Evolutionary conservation across 1,284 basidiomycete species (phyloP).

Genomic region (Irpex sp.): DNA sequence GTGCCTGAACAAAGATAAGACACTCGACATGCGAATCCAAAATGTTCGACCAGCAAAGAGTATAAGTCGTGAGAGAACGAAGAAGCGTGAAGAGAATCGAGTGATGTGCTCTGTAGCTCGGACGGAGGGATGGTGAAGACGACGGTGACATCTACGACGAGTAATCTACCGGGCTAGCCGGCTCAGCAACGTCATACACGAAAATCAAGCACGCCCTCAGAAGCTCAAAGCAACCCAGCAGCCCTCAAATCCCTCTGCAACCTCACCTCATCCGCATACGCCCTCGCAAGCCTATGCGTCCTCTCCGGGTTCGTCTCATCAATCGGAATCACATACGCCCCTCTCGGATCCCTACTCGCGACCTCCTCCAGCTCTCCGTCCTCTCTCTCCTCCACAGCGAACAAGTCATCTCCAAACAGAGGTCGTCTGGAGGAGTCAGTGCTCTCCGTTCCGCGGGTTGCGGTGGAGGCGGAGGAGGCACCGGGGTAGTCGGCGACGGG

Average conservation of each 20-base stretch:
- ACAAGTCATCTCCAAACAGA: not conserved
- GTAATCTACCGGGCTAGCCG: not conserved
- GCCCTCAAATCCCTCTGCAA: constrained; percentile 55
- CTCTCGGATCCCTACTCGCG: constrained; percentile 8
- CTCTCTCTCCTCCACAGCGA: constrained; percentile 18
- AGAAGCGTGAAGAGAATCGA: too few species aligned
- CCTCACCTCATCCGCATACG: constrained; percentile 48
- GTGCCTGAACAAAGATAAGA: not conserved
- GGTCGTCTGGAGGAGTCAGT: not conserved
- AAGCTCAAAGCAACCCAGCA: constrained; percentile 55
- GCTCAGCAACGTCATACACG: too few species aligned
- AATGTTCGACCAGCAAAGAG: not conserved
- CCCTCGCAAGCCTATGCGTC: constrained; percentile 38
- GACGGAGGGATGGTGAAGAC: not conserved
- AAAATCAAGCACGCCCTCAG: not conserved
- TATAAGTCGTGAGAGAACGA: too few species aligned
- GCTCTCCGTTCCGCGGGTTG: not conserved
- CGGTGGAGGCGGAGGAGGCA: not conserved
- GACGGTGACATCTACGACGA: too few species aligned
- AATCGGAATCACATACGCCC: constrained; percentile 36
- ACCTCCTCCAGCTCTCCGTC: constrained; percentile 19
- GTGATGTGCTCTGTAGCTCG: not conserved
- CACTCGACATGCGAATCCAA: not conserved
- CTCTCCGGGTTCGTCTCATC: constrained; percentile 42
- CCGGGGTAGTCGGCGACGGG: constrained; percentile 20